Percentiles rank a stretch among this genome's conserved stretches.
phyloP scores from a whole-genome alignment of 2,329 filamentous ascomycete genomes.

The Cadophora malorum region DNA sequence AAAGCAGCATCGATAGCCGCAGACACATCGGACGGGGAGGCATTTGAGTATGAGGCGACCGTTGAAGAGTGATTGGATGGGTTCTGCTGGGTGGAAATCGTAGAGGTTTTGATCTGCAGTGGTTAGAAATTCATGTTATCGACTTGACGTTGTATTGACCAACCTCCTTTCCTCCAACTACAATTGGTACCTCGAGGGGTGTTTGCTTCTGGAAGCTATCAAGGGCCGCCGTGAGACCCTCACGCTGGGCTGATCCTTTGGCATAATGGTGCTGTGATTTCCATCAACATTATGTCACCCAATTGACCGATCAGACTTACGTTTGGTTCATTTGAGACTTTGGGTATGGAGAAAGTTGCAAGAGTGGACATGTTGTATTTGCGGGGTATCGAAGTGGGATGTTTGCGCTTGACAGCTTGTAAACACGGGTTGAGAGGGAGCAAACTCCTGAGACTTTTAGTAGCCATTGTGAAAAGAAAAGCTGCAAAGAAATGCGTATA shows the following conservation, averaged over 20 bases:
- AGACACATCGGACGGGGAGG: slow-evolving; percentile 76
- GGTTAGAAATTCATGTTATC: too few species aligned
- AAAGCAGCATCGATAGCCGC: slow-evolving; percentile 84
- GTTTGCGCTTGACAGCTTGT: slow-evolving; percentile 30
- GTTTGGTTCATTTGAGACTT: slow-evolving; percentile 93
- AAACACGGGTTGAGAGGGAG: slow-evolving; percentile 34
- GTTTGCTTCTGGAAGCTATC: slow-evolving; percentile 70
- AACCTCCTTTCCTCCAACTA: slow-evolving; percentile 84
- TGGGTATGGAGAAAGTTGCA: slow-evolving; percentile 86
- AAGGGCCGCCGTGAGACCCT: slow-evolving; percentile 76
- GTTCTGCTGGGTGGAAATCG: slow-evolving; percentile 75
- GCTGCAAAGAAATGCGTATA: background rate
- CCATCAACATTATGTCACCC: slow-evolving; percentile 24
- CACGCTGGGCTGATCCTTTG: slow-evolving; percentile 81
- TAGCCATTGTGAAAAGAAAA: slow-evolving; percentile 30
- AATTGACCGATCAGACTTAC: slow-evolving; percentile 59
- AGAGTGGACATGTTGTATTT: slow-evolving; percentile 49
- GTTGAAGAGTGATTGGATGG: slow-evolving; percentile 79
- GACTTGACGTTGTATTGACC: too few species aligned
- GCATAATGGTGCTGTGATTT: slow-evolving; percentile 78
- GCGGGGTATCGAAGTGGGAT: slow-evolving; percentile 38
- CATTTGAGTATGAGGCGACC: slow-evolving; percentile 85
- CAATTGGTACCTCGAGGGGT: slow-evolving; percentile 79
- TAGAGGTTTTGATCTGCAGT: slow-evolving; percentile 68
- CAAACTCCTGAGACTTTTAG: slow-evolving; percentile 39